Base-by-base conservation (phyloP, 306 rosid species). In the Ziziphus jujuba region DNA sequence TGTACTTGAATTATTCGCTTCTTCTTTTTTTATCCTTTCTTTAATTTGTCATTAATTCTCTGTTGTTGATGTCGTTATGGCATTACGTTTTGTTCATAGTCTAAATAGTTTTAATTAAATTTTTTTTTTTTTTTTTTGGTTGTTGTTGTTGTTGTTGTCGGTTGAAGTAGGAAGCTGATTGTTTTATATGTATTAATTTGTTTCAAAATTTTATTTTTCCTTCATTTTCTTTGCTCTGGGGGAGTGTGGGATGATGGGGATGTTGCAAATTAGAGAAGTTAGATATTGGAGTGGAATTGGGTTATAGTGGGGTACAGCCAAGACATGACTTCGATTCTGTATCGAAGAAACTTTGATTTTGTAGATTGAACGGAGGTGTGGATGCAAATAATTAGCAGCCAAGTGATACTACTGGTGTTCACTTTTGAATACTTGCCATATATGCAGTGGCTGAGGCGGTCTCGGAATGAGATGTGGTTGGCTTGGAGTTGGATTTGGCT, bases 381-480 rank as follows among this genome's bases (percentile, higher is more conserved):
- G 33, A 28, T 3, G 23, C 9, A 20, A 13, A 56, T 56, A 56
- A 28, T 35, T 9, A 59, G 48, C 48, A 8, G 48, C 2, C 47
- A 57, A 59, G 47, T 28, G 17, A 15, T 31, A 11, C 61, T 31
- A 6, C 2, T 2, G n/a, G 25, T 11, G 14, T 21, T 3, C 23
- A 2, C 5, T 1, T 19, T n/a, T 9, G 25, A 19, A n/a, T 22
- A 59, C 8, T 59, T 36, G 35, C 48, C 17, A 28, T 17, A 9
- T 7, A 4, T 10, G 2, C 23, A 9, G 19, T 19, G 64, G 10
- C 22, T 35, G 15, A 59, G 47, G 43, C 33, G 63, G 63, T 34
- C 45, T 33, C 8, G 44, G 63, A 17, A 59, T 59, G 24, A 59
- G 63, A 33, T 59, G 47, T 24, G 23, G 13, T 59, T 59, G 35